Percentiles rank a stretch among this genome's conserved stretches.
Evolutionary conservation across 2,329 filamentous ascomycete genomes (phyloP).

Genomic region (Zarea fungicola): DNA sequence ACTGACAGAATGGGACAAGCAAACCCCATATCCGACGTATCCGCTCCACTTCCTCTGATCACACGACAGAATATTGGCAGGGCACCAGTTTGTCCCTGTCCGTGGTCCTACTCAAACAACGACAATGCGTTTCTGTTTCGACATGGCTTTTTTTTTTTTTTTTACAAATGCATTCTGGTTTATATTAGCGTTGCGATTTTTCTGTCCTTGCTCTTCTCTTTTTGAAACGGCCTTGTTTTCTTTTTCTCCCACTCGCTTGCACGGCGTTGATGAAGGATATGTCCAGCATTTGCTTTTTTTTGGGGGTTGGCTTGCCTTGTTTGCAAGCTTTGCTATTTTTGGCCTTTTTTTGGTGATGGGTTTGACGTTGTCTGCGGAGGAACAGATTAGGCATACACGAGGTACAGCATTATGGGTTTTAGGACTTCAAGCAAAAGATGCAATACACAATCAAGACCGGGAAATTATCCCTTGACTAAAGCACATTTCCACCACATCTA

Average conservation of each 20-base stretch:
- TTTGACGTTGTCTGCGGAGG: neutral
- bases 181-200: conserved; percentile 11
- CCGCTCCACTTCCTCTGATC: neutral
- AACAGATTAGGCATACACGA: neutral
- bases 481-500: neutral
- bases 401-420: conserved; percentile 1
- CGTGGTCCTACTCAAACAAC: neutral
- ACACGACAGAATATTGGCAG: neutral
- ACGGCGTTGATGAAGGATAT: conserved; percentile 9
- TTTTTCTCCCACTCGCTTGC: neutral
- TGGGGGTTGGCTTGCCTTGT: neutral
- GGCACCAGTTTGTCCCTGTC: neutral
- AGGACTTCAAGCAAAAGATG: conserved; percentile 3
- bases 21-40: neutral
- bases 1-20: no score
- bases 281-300: conserved; percentile 2
- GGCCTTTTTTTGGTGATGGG: neutral
- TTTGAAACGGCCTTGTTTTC: neutral
- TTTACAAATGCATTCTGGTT: conserved; percentile 8
- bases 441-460: conserved; percentile 1
- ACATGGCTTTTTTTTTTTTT: neutral
- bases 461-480: no score
- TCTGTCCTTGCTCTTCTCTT: neutral
- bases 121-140: neutral
- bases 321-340: neutral